phyloP scores from a whole-genome alignment of 2,329 filamentous ascomycete species.

The Paraconiothyrium sp. region DNA sequence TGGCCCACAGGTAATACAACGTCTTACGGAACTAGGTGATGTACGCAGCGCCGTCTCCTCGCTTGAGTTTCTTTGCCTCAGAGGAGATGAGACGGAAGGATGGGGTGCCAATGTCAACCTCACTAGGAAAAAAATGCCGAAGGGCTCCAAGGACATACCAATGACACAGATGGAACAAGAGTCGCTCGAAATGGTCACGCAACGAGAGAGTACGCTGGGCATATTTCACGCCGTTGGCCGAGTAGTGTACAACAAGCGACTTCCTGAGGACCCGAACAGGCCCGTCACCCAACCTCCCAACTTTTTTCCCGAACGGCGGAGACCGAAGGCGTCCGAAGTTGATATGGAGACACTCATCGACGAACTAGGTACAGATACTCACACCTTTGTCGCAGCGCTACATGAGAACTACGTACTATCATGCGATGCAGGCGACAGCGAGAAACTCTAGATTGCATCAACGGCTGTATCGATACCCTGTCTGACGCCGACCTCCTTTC shows the following conservation, averaged over 20 bases:
- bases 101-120: slow-evolving; percentile 82
- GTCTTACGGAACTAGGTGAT: slow-evolving; percentile 86
- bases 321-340: slow-evolving; percentile 56
- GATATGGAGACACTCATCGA: slow-evolving; percentile 78
- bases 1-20: slow-evolving; percentile 79
- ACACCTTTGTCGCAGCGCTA: slow-evolving; percentile 87
- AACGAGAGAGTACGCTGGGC: slow-evolving; percentile 87
- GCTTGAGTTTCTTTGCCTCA: slow-evolving; percentile 89
- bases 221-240: slow-evolving; percentile 97
- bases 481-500: slow-evolving; percentile 89
- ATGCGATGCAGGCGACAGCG: slow-evolving; percentile 71
- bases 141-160: slow-evolving; percentile 64
- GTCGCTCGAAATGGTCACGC: slow-evolving; percentile 81
- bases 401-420: slow-evolving; percentile 95
- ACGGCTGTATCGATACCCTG: slow-evolving; percentile 84
- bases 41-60: slow-evolving; percentile 92
- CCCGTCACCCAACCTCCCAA: slow-evolving; percentile 55
- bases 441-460: slow-evolving; percentile 77
- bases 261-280: slow-evolving; percentile 52
- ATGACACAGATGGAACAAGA: slow-evolving; percentile 82
- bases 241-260: slow-evolving; percentile 94
- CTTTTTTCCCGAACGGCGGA: slow-evolving; percentile 56
- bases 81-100: slow-evolving; percentile 80
- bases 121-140: slow-evolving; percentile 63
- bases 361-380: slow-evolving; percentile 90